Evolutionary conservation across 148 eudicot genomes (phyloP).

Genomic region (Tetragonia tetragonoides): DNA sequence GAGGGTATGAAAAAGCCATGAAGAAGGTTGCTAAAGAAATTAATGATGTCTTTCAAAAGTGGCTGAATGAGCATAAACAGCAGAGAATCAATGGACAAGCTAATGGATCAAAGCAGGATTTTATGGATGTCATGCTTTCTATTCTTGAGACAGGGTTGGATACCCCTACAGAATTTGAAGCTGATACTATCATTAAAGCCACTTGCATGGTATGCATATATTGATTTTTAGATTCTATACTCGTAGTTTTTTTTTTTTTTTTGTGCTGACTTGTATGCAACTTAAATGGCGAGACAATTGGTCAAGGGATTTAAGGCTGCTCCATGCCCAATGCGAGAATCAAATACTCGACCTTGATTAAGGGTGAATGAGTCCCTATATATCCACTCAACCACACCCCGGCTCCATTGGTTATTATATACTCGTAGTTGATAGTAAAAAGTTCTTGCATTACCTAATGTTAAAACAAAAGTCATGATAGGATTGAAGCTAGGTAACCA

Average conservation of each 20-base stretch:
- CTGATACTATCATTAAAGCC: constrained; percentile 27
- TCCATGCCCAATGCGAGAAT: no score
- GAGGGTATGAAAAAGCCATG: constrained; percentile 20
- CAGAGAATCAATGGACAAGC: background rate
- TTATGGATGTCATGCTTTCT: constrained; percentile 29
- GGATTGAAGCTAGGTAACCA: no score
- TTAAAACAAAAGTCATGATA: no score
- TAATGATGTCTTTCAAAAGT: constrained; percentile 14
- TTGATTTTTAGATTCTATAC: no score
- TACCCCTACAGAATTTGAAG: constrained; percentile 9
- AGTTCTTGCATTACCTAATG: background rate
- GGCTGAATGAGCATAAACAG: constrained; percentile 32
- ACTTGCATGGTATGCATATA: constrained; percentile 23
- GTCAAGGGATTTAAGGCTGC: no score
- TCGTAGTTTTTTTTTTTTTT: no score
- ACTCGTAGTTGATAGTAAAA: background rate
- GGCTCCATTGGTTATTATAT: background rate
- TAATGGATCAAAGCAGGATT: constrained; percentile 12
- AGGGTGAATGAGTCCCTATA: no score
- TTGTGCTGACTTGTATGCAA: no score
- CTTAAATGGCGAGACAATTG: no score
- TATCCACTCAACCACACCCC: no score
- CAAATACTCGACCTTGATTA: no score
- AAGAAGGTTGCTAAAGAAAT: constrained; percentile 5
- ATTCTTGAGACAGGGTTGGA: constrained; percentile 10